Evolutionary conservation across 768 basidiomycete genomes (phyloP), one percentile per base, ranked within the genome.

Genomic region (Lentinula boryana): DNA sequence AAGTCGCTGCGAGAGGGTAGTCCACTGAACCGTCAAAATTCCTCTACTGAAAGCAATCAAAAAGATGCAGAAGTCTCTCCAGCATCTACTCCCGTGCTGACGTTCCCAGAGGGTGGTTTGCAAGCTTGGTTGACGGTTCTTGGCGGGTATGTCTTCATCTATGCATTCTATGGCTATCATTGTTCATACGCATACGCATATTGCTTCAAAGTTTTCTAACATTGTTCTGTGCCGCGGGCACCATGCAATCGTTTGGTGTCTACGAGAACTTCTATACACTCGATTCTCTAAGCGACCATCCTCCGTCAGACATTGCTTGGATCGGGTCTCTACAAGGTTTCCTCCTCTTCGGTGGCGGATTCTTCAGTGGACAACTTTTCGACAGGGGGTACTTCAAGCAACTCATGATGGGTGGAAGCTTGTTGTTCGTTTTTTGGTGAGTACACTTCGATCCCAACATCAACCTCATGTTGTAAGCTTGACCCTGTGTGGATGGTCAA

Each of bases 61-160:
- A 27, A 27, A 27, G 27, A 27, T 27, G 27, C 27, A 27, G 27
- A 27, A 16, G 41, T 9, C 18, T 33, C 36, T 23, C 15, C 44
- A 27, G 46, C 32, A 13, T 0, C 35, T 33, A 5, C 48, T 32
- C 49, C 58, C 4, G 10, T 56, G 52, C n/a, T 52, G 18, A 58
- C 46, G 7, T 66, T 66, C 50, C 63, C 63, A 40, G 65, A 66
- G 50, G 65, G 65, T 27, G 65, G 65, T n/a, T 52, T 55, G 16
- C 53, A 62, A 21, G 65, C 33, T 18, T 66, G 65, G 65, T 23
- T 60, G 35, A 64, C 65, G 18, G 48, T 66, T 31, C 9, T 56
- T 16, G 62, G 64, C 18, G 60, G 59, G 63, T 63, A 51, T 36
- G 64, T 58, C 21, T 31, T 46, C 48, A 21, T 49, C 50, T 8